These are phyloP conservation scores for Candida anutae DNA, from an alignment of 1,139 yeast genomes.

Conservation along the genomic window DNA sequence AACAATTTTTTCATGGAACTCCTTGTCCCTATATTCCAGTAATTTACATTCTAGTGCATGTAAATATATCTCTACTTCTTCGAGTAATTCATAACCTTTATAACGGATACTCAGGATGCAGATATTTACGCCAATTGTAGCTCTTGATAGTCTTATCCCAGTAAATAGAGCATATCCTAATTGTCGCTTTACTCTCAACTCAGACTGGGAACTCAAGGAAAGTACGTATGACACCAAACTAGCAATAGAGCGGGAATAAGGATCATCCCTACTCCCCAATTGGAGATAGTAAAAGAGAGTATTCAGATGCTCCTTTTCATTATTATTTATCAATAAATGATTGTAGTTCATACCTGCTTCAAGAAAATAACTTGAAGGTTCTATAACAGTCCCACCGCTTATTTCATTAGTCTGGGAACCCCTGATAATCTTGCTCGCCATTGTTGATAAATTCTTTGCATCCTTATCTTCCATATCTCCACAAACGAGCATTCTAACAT, in stretches of 20 bases:
- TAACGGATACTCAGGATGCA: slow-evolving; percentile 42
- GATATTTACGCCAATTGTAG: slow-evolving; percentile 49
- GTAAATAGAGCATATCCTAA: slow-evolving; percentile 42
- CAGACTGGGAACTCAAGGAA: slow-evolving; percentile 30
- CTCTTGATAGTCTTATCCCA: slow-evolving; percentile 44
- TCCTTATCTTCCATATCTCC: slow-evolving; percentile 30
- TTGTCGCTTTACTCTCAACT: slow-evolving; percentile 44
- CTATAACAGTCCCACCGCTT: background rate
- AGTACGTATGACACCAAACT: slow-evolving; percentile 38
- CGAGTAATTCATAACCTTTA: slow-evolving; percentile 26
- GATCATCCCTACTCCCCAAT: slow-evolving; percentile 38
- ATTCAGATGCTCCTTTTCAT: slow-evolving; percentile 40
- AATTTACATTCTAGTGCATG: slow-evolving; percentile 24
- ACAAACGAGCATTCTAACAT: slow-evolving; percentile 37
- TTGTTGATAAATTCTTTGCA: slow-evolving; percentile 7
- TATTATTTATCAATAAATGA: slow-evolving; percentile 16
- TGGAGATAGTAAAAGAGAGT: slow-evolving; percentile 47
- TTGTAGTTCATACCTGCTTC: slow-evolving; percentile 25
- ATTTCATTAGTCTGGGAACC: background rate
- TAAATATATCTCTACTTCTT: slow-evolving; percentile 40
- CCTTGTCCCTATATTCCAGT: slow-evolving; percentile 15
- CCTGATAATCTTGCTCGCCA: slow-evolving; percentile 9
- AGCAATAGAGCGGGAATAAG: slow-evolving; percentile 26
- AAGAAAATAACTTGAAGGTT: slow-evolving; percentile 26
- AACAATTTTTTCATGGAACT: slow-evolving; percentile 25